Evolutionary conservation across 495 filamentous ascomycete genomes (phyloP), one percentile per base, ranked within the genome.

Genomic region (Platismatia glauca): DNA sequence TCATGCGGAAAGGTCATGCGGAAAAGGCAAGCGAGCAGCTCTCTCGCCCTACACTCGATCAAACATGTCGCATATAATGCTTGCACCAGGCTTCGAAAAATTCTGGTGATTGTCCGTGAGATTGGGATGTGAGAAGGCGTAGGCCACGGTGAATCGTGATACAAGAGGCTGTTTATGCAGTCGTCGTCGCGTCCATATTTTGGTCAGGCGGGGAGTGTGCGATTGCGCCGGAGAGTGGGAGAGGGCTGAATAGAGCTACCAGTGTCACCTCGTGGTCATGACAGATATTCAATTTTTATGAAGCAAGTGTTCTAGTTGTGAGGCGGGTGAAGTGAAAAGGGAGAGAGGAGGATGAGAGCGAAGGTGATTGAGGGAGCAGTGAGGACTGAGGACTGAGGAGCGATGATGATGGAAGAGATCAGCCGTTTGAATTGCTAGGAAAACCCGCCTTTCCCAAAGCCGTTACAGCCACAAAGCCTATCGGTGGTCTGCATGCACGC

Each of bases 1-100:
- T 50, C 46, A 50, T 50, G 46, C 48, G 48, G 48, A 52, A 31
- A 31, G 48, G n/a, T n/a, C n/a, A n/a, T n/a, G n/a, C n/a, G n/a
- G n/a, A n/a, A n/a, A n/a, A n/a, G 31, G 44, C 27, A 27, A 13
- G 44, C 44, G 48, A 52, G 48, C 48, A 52, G 48, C 24, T 52
- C 48, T 31, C 24, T 31, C 24, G 24, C 48, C 18, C 27, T 29
- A 29, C 27, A 31, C 27, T 31, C 12, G 48, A 4, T 31, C 48
- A 6, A 52, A 31, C 27, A 27, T 29, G 48, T 52, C 24, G 48
- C 48, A 48, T 48, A 22, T 27, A 22, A 48, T 24, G 11, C 9
- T 24, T 48, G n/a, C 44, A 48, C n/a, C 11, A 2, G 22, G 9
- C 24, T 3, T 44, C 20, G n/a, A 22, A 2, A 13, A 12, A 12